These are phyloP conservation scores for Coemansia sp. DNA, from an alignment of 192 early-diverging fungal species.

Conservation along the genomic window DNA sequence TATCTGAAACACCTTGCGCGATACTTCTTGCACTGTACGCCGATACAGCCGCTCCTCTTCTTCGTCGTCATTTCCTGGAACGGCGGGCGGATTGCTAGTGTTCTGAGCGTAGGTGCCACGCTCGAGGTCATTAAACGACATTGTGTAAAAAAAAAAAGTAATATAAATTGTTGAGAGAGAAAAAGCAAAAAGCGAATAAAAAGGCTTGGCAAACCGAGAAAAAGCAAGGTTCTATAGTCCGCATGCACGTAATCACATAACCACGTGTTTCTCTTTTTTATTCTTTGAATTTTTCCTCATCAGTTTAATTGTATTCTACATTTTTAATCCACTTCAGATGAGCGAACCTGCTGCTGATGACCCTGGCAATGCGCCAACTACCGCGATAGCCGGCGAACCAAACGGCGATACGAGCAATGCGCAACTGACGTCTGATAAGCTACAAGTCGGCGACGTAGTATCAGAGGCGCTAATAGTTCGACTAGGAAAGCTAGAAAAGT, in stretches of 20 bases:
- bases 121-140: conserved; percentile 74
- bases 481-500: conserved; percentile 49
- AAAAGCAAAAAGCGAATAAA: conserved; percentile 11
- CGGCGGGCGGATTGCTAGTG: conserved; percentile 14
- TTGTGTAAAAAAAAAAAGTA: conserved; percentile 16
- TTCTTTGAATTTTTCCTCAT: not conserved
- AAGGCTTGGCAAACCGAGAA: not conserved
- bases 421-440: conserved; percentile 31
- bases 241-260: not conserved
- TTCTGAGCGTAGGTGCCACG: conserved; percentile 43
- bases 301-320: not conserved
- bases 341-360: conserved; percentile 11
- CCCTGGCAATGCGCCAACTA: conserved; percentile 2
- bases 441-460: conserved; percentile 33
- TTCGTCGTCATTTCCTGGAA: conserved; percentile 16
- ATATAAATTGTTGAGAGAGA: not conserved
- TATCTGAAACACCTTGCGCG: conserved; percentile 86
- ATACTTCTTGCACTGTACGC: conserved; percentile 67
- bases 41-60: conserved; percentile 60
- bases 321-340: conserved; percentile 9
- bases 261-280: not conserved
- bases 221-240: not conserved
- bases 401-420: conserved; percentile 8
- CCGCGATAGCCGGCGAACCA: not conserved
- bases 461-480: conserved; percentile 30